Base-by-base conservation (phyloP, 306 rosid genomes). In the Prosopis cineraria region DNA sequence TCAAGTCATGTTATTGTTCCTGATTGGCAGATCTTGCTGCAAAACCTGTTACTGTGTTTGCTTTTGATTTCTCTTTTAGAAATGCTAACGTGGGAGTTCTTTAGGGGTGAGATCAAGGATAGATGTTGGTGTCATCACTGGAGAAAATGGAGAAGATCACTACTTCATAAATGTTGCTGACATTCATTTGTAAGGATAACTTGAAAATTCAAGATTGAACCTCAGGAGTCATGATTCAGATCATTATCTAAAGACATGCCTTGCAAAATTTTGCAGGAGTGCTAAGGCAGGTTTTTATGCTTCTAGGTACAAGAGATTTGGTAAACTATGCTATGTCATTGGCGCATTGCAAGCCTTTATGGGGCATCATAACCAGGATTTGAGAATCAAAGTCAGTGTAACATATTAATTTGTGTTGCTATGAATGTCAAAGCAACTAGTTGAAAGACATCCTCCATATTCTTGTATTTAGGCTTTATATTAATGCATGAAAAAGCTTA, bases 241-340 rank as follows among this genome's bases (percentile, higher is more conserved):
- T 82, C 56, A 45, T 40, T 77, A 72, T 77, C 73, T 55, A 69
- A 69, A 55, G 76, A 67, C 39, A 17, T 64, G 24, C 52, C 63
- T 47, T 58, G 39, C 30, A 24, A 45, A 60, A 60, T 76, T 73
- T 83, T 82, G 79, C 83, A 95, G 99, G 93, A 95, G 96, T 68
- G 99, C 99, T 25, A 95, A 92, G 84, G 99, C 98, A 40, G 99
- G 99, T 8, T 95, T 83, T 84, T 84, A 83, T 82, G 93, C 97
- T 78, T 87, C 98, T 73, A 86, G 89, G 71, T 93, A 89, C 79
- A 95, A 95, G 86, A 91, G 85, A 81, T 91, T 92, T 48, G 99
- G 99, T 62, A 92, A 93, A 72, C 82, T 95, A 66, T 95, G 99
- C 84, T 95, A 95, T 64, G 78, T 95, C 58, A 84, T 95, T 76